Percentiles rank a stretch among this genome's conserved stretches.
Evolutionary conservation across 225 moss, liverwort and hornwort species (phyloP).

Genomic region (Rhytidiadelphus loreus): DNA sequence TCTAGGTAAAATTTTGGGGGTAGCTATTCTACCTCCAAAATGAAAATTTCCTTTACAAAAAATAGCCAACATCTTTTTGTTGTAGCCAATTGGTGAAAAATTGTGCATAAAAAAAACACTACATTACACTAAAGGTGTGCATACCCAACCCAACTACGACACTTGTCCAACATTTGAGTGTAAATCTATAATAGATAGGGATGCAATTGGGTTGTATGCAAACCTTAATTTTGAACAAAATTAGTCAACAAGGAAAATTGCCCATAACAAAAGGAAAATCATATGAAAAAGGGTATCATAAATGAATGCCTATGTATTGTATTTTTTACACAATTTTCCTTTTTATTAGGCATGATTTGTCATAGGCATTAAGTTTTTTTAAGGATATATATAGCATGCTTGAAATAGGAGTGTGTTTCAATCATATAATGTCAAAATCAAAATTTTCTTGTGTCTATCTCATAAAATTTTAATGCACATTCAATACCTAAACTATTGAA

Average conservation of each 20-base stretch:
- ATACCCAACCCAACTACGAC: neutral
- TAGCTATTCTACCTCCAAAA: no score
- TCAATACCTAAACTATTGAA: no score
- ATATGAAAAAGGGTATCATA: neutral
- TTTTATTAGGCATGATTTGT: neutral
- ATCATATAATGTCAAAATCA: neutral
- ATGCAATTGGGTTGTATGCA: neutral
- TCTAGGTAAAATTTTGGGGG: no score
- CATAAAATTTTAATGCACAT: no score
- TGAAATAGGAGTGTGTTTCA: neutral
- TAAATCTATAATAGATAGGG: neutral
- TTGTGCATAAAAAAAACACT: no score
- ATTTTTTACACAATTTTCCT: neutral
- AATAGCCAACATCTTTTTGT: no score
- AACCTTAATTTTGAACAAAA: neutral
- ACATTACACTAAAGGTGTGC: neutral
- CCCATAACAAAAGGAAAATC: neutral
- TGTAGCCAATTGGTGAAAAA: no score
- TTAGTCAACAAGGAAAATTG: fast-evolving
- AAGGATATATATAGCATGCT: neutral
- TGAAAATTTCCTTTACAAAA: no score
- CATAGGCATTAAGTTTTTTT: fast-evolving
- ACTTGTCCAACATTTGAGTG: neutral
- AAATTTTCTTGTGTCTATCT: neutral
- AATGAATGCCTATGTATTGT: neutral